A percentile compares a stretch with the other conserved stretches of the same genome.
phyloP scores from a whole-genome alignment of 352 stramenopile genomes.

The Albugo candida region DNA sequence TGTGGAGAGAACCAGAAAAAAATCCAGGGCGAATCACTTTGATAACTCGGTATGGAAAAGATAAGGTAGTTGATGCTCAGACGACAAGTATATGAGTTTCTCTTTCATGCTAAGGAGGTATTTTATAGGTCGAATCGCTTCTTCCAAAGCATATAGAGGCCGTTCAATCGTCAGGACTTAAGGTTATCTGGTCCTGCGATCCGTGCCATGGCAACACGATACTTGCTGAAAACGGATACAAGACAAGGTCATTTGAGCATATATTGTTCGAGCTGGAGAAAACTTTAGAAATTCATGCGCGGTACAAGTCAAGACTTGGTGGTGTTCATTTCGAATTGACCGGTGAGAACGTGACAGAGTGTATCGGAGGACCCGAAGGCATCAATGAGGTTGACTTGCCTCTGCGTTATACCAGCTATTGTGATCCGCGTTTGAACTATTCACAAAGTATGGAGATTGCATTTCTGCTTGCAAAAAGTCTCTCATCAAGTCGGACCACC shows the following conservation, averaged over 20 bases:
- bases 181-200: conserved; percentile 95
- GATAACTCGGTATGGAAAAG: conserved; percentile 95
- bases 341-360: conserved; percentile 98
- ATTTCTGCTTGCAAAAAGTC: conserved; percentile 90
- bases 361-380: conserved; percentile 88
- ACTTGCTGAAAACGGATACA: conserved; percentile 89
- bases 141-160: conserved; percentile 91
- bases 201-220: conserved; percentile 96
- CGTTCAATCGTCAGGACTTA: conserved; percentile 86
- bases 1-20: conserved; percentile 85
- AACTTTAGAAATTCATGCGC: conserved; percentile 95
- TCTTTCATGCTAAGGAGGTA: conserved; percentile 2
- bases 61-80: conserved; percentile 40
- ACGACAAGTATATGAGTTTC: background rate
- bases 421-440: conserved; percentile 96
- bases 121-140: conserved; percentile 48
- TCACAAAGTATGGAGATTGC: conserved; percentile 95
- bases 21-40: conserved; percentile 94
- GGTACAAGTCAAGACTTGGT: conserved; percentile 84
- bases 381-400: conserved; percentile 87
- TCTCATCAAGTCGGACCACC: conserved; percentile 3
- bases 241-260: conserved; percentile 93
- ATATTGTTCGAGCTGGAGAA: conserved; percentile 93
- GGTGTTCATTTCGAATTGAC: conserved; percentile 96
- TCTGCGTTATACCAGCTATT: conserved; percentile 92